Base-by-base conservation (phyloP, 495 filamentous ascomycete species). In the Cladorrhinum samala region DNA sequence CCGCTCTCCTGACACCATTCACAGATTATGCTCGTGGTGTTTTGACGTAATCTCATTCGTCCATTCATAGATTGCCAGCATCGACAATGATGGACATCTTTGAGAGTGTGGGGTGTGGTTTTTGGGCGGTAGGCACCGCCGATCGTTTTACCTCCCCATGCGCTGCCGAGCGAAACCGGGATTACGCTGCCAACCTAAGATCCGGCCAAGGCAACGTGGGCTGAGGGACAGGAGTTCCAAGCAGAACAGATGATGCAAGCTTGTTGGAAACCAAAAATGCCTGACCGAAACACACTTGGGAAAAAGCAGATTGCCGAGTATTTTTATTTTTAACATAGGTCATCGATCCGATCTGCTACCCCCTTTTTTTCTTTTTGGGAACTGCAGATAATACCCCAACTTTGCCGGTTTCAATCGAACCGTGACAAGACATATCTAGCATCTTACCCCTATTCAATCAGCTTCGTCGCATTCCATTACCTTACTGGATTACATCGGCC, bases 41-140 rank as follows among this genome's bases (percentile, higher is more conserved):
- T 39, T 64, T 60, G 47, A 62, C 59, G 65, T 47, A 54, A 55
- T 70, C 64, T 61, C 54, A 76, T 76, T 76, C 71, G 73, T 65
- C 69, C 60, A 53, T 44, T n/a, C n/a, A n/a, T n/a, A n/a, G 49
- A 27, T 37, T 52, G 33, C 37, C 46, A 42, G 6, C 23, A 52
- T 3, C 17, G 46, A 21, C 27, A 44, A 38, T 16, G 50, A 44
- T 18, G 54, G 53, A 8, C 9, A 17, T 23, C 9, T 16, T 46
- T 46, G 39, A 44, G 27, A 55, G 39, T 50, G 38, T 16, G 38
- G 53, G 44, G 42, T 25, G 3, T 38, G 44, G 44, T 19, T 43
- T 4, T 39, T 44, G 46, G 53, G n/a, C 45, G 41, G 44, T 46
- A 43, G 54, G 54, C 49, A 38, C n/a, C 27, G 52, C 55, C 51